Conservation (phyloP, 768 basidiomycete genomes). For the Tricholomella constricta region DNA sequence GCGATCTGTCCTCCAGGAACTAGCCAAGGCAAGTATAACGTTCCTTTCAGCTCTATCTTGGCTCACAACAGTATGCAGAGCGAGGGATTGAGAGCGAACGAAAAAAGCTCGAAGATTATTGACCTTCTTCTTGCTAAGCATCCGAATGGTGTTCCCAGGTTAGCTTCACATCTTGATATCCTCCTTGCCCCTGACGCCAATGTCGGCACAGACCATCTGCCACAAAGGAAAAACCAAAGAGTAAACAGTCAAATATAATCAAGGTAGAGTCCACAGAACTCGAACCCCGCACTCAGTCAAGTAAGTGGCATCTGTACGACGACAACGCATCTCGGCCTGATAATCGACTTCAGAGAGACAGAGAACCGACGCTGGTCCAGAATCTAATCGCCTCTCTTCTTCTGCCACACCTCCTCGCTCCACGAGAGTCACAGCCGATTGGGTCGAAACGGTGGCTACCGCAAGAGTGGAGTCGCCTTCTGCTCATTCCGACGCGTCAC, state of each 20-base stretch:
- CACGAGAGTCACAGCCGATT: not conserved
- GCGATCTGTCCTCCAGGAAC: conserved; percentile 18
- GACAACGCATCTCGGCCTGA: not conserved
- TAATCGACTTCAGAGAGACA: conserved; percentile 1
- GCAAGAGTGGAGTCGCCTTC: not conserved
- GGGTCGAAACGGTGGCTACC: not conserved
- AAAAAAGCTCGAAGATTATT: conserved; percentile 20
- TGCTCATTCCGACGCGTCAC: not conserved
- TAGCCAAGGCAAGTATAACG: conserved; percentile 19
- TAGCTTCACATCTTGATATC: not conserved
- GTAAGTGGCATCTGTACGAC: not conserved
- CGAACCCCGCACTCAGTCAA: not conserved
- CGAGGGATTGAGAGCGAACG: conserved; percentile 24
- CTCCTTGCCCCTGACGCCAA: not conserved
- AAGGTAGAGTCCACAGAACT: not conserved
- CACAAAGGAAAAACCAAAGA: not conserved
- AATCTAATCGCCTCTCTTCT: not conserved
- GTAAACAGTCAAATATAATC: not conserved
- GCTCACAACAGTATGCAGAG: conserved; percentile 11
- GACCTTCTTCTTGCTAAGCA: conserved; percentile 15
- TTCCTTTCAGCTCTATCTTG: not conserved
- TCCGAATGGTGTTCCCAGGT: conserved; percentile 19
- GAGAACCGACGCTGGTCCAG: not conserved
- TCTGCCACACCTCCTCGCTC: not conserved
- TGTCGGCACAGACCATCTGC: not conserved